Percentiles rank a stretch among this genome's conserved stretches.
Conservation (phyloP, 768 basidiomycete species). For the Imleria badia region DNA sequence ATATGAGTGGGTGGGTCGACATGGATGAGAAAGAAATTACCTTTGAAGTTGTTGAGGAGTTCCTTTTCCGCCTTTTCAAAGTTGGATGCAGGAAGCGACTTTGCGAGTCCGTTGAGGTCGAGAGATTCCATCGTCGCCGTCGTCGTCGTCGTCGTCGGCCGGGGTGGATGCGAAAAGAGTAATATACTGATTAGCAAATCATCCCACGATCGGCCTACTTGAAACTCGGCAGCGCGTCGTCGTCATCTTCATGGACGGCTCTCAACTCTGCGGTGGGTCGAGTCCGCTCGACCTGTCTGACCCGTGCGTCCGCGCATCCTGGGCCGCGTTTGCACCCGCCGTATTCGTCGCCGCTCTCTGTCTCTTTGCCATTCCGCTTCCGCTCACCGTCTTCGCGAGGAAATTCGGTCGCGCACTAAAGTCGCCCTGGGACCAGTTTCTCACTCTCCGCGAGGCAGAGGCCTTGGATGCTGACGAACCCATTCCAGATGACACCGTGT, state of each 20-base stretch:
- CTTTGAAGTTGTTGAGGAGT: slow-evolving; percentile 78
- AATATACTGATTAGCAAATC: slow-evolving; percentile 3
- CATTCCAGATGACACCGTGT: not conserved
- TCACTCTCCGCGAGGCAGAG: slow-evolving; percentile 58
- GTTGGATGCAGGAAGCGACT: slow-evolving; percentile 66
- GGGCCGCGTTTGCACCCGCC: slow-evolving; percentile 52
- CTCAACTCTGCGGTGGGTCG: slow-evolving; percentile 13
- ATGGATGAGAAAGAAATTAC: slow-evolving; percentile 34
- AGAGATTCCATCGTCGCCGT: slow-evolving; percentile 58
- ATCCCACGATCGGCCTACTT: not conserved
- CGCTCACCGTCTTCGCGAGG: slow-evolving; percentile 22
- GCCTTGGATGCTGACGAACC: slow-evolving; percentile 34
- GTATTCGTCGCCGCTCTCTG: slow-evolving; percentile 44
- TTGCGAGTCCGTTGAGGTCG: slow-evolving; percentile 77
- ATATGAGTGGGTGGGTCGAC: slow-evolving; percentile 19
- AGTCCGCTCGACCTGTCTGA: slow-evolving; percentile 39
- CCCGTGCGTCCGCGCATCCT: slow-evolving; percentile 49
- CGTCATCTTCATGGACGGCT: slow-evolving; percentile 6
- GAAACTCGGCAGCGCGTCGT: too few relatives aligned
- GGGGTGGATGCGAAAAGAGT: not conserved
- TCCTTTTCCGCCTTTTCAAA: slow-evolving; percentile 80
- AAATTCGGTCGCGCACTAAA: slow-evolving; percentile 20
- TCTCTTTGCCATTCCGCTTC: slow-evolving; percentile 34
- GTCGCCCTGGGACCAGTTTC: slow-evolving; percentile 37
- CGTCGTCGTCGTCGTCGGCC: slow-evolving; percentile 11